Conservation (phyloP, 2,329 filamentous ascomycete genomes). For the Talaromyces sp. region DNA sequence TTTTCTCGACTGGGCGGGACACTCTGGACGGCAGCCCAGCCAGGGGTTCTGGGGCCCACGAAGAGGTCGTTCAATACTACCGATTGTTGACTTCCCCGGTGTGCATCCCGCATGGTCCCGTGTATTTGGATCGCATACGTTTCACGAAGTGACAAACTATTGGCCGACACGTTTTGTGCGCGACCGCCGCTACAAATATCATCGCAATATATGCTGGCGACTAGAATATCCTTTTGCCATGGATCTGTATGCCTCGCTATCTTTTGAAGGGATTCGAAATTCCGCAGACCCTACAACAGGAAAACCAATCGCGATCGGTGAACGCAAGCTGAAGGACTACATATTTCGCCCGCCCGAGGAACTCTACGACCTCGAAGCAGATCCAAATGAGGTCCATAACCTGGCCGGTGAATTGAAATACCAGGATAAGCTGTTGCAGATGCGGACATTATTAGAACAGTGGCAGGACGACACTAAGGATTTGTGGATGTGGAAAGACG, state of each 20-base stretch:
- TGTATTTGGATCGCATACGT: slow-evolving; percentile 52
- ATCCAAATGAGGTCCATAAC: slow-evolving; percentile 48
- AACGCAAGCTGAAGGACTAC: slow-evolving; percentile 42
- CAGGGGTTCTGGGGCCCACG: too few species aligned
- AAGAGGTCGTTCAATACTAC: too few species aligned
- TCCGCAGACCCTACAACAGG: not conserved
- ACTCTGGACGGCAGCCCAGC: too few species aligned
- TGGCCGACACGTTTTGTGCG: slow-evolving; percentile 50
- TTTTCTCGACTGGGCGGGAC: slow-evolving; percentile 39
- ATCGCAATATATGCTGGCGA: slow-evolving; percentile 49
- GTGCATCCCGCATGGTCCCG: too few species aligned
- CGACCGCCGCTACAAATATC: slow-evolving; percentile 47
- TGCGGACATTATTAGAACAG: too few species aligned
- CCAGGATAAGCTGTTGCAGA: too few species aligned
- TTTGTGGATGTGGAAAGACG: too few species aligned
- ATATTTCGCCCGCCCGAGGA: slow-evolving; percentile 46
- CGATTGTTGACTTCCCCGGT: too few species aligned
- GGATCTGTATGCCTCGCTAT: slow-evolving; percentile 46
- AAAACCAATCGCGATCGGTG: slow-evolving; percentile 29
- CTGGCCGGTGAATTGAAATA: too few species aligned
- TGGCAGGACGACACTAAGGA: too few species aligned
- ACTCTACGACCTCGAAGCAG: slow-evolving; percentile 46
- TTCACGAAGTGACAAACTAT: slow-evolving; percentile 51
- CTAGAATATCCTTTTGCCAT: slow-evolving; percentile 50
- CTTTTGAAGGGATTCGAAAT: slow-evolving; percentile 47